Evolutionary conservation across 2,329 filamentous ascomycete genomes (phyloP).

Genomic region (Ceratocystis cubensis): DNA sequence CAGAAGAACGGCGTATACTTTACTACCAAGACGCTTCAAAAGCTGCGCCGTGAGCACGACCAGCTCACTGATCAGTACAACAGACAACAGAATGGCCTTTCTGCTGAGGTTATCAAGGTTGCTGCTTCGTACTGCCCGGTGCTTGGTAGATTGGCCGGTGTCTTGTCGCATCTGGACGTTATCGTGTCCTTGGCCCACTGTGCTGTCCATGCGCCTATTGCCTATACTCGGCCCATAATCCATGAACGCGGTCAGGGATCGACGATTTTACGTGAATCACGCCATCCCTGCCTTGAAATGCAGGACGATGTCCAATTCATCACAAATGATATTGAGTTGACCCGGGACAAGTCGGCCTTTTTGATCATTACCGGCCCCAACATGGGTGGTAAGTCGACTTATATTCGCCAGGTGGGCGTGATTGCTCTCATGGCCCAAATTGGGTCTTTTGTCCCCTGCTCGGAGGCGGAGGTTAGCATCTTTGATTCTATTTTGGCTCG

Average conservation of each 20-base stretch:
- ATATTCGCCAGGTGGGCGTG: constrained; percentile 93
- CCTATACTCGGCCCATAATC: constrained; percentile 83
- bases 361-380: constrained; percentile 95
- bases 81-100: constrained; percentile 79
- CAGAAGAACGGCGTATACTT: constrained; percentile 99
- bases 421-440: constrained; percentile 96
- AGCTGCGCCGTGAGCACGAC: constrained; percentile 78
- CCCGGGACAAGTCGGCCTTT: constrained; percentile 70
- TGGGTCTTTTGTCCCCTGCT: constrained; percentile 88
- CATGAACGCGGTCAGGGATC: constrained; percentile 78
- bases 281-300: constrained; percentile 96
- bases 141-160: constrained; percentile 73
- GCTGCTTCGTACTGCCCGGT: constrained; percentile 92
- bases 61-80: constrained; percentile 92
- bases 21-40: constrained; percentile 70
- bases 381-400: constrained; percentile 98
- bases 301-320: constrained; percentile 98
- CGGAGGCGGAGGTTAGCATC: constrained; percentile 80
- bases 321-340: constrained; percentile 83
- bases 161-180: constrained; percentile 88
- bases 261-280: constrained; percentile 80
- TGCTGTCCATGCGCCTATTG: constrained; percentile 80
- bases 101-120: constrained; percentile 83
- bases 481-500: constrained; percentile 95
- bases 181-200: constrained; percentile 89